These are phyloP conservation scores for Colletotrichum salicis DNA, from an alignment of 2,329 filamentous ascomycete species.

Conservation along the genomic window DNA sequence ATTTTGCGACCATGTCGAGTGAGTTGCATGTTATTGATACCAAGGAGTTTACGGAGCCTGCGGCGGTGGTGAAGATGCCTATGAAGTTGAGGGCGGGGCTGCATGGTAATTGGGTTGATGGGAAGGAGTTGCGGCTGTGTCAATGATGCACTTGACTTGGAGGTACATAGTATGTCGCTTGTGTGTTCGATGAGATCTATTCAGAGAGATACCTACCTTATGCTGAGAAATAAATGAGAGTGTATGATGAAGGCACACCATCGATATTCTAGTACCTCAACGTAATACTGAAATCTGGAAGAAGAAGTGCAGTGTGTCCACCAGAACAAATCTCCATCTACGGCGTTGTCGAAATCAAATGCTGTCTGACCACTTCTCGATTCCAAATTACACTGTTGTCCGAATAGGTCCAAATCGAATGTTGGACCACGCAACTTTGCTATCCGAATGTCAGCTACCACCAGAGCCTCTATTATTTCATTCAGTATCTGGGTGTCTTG, in stretches of 20 bases:
- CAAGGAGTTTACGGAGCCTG: not conserved
- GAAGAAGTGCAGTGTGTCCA: no score
- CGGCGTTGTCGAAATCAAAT: not conserved
- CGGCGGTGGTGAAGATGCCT: slow-evolving; percentile 21
- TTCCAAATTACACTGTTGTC: slow-evolving; percentile 44
- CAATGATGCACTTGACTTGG: not conserved
- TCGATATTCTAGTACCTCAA: no score
- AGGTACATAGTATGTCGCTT: not conserved
- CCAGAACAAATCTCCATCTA: not conserved
- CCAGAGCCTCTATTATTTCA: no score
- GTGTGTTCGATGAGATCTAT: not conserved
- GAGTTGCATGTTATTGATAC: slow-evolving; percentile 29
- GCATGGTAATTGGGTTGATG: slow-evolving; percentile 28
- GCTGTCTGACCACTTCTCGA: not conserved
- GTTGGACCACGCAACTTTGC: slow-evolving; percentile 58
- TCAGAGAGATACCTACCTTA: not conserved
- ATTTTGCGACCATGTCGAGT: slow-evolving; percentile 30
- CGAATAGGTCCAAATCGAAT: slow-evolving; percentile 59
- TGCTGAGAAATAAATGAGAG: not conserved
- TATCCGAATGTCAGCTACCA: slow-evolving; percentile 5
- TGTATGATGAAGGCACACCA: no score
- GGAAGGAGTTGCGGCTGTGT: slow-evolving; percentile 11
- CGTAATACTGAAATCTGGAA: no score
- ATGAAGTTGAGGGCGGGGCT: slow-evolving; percentile 19
- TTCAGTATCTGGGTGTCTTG: no score